phyloP scores from a whole-genome alignment of 108 stramenopile genomes.

The Fragilaria crotonensis region DNA sequence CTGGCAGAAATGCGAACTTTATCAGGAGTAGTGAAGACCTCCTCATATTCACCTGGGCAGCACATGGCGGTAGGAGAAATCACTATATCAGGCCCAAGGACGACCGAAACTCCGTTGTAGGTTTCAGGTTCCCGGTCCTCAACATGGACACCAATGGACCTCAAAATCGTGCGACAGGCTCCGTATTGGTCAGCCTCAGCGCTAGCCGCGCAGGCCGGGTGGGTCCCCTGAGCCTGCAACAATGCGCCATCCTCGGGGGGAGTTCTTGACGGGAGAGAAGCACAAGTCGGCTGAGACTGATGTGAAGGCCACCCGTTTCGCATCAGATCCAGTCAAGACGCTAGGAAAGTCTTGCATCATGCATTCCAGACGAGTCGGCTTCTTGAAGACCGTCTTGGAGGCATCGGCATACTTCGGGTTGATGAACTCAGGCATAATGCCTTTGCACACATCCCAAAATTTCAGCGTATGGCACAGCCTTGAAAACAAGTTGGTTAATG shows the following conservation, averaged over 20 bases:
- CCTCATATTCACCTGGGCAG: conserved; percentile 60
- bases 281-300: conserved; percentile 77
- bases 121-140: conserved; percentile 36
- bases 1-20: conserved; percentile 68
- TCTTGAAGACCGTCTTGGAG: conserved; percentile 92
- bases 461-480: conserved; percentile 74
- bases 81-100: conserved; percentile 74
- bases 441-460: conserved; percentile 64
- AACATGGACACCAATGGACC: conserved; percentile 61
- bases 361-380: conserved; percentile 96
- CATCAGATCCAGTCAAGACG: conserved; percentile 51
- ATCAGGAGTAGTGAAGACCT: conserved; percentile 56
- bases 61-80: conserved; percentile 60
- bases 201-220: conserved; percentile 82
- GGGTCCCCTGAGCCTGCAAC: conserved; percentile 76
- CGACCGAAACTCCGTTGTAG: conserved; percentile 55
- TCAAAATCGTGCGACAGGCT: conserved; percentile 47
- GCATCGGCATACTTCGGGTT: conserved; percentile 99
- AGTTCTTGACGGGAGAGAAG: conserved; percentile 96
- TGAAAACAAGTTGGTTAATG: conserved; percentile 93
- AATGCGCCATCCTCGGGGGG: conserved; percentile 73
- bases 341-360: conserved; percentile 99
- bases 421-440: conserved; percentile 93
- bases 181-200: conserved; percentile 91
- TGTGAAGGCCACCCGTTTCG: conserved; percentile 92